Evolutionary conservation across 345 rosid genomes (phyloP), one percentile per base, ranked within the genome.

Genomic region (Durio zibethinus): DNA sequence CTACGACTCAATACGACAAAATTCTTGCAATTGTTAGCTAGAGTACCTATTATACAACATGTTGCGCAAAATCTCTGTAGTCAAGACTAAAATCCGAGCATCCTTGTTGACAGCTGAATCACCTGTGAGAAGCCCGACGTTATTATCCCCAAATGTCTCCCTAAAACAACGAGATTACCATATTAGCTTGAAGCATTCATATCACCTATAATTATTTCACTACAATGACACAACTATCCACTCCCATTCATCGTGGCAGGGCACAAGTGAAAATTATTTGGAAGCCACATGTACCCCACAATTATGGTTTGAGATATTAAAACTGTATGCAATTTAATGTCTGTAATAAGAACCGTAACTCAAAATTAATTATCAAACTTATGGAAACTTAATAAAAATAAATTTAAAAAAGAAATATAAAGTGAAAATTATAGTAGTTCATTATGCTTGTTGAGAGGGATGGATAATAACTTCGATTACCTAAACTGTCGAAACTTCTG

Each of bases 401-500:
- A 69, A 45, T 16, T 45, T 14, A 27, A 56, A 33, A 7, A 42
- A 12, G 4, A 29, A 8, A 23, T 6, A 45, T 23, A 48, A 48
- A 45, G 43, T 33, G 35, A 57, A 54, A 57, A 9, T 10, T 64
- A 10, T 10, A 35, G 12, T 10, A 35, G 12, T 43, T 11, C 72
- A 50, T 11, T 45, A 43, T 50, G 47, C 62, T 31, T 31, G 53
- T 31, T 53, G 68, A 56, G 48, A 40, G 4, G 33, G 71, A 16
- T 40, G 20, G 12, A 43, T 23, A 68, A 45, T 27, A 18, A 31
- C 75, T 71, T 52, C 31, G 60, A 85, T 29, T 79, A 94, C 98
- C 93, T 89, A 82, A 95, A 90, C 88, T 95, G 97, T 29, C 98
- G 96, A 81, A 93, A 90, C 88, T 95, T 95, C 87, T 95, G 99